phyloP scores from a whole-genome alignment of 331 rosid species.

The Quercus lobata region DNA sequence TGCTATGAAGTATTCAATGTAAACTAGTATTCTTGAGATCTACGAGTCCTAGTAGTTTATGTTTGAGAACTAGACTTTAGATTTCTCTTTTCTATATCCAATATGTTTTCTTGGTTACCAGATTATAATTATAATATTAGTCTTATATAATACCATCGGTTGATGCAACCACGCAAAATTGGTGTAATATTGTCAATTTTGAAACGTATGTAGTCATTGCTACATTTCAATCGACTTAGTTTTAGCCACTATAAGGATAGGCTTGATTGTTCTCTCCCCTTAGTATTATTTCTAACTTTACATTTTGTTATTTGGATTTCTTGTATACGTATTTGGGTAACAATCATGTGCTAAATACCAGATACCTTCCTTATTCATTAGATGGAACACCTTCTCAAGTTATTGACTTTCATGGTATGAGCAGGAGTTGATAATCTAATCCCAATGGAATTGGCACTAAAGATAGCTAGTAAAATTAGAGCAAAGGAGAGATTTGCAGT shows the following conservation, averaged over 20 bases:
- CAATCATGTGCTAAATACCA: background rate
- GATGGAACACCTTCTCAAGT: background rate
- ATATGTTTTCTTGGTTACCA: background rate
- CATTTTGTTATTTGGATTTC: background rate
- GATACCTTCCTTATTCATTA: background rate
- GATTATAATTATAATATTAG: background rate
- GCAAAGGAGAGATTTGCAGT: constrained; percentile 89
- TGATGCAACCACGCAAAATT: background rate
- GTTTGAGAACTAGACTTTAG: background rate
- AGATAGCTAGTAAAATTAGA: constrained; percentile 78
- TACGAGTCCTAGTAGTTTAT: background rate
- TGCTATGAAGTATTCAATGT: background rate
- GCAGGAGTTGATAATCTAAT: constrained; percentile 96
- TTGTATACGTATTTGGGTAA: background rate
- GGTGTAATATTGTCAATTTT: background rate
- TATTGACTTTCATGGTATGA: constrained; percentile 11
- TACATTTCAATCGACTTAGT: background rate
- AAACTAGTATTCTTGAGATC: background rate
- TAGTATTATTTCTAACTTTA: background rate
- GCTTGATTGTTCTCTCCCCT: background rate
- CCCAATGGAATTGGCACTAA: constrained; percentile 92
- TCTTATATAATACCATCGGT: background rate
- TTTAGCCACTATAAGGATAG: background rate
- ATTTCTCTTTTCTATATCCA: background rate
- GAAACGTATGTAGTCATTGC: background rate